Percentiles rank a stretch among this genome's conserved stretches.
phyloP scores from a whole-genome alignment of 768 basidiomycete genomes.

The Agrocybe pediades region DNA sequence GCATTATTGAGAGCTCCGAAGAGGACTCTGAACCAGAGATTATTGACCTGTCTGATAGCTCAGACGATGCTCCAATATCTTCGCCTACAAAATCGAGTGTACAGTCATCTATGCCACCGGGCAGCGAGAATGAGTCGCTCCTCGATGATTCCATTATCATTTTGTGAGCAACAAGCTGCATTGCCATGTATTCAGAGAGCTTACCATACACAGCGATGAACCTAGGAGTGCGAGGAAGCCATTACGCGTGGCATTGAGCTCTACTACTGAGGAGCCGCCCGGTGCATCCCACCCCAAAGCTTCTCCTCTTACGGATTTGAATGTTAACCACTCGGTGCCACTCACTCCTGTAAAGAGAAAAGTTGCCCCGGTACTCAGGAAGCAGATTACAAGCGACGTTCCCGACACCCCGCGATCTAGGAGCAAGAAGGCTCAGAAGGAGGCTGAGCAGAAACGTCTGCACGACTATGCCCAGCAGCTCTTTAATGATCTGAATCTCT shows the following conservation, averaged over 20 bases:
- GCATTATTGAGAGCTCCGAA: conserved; percentile 37
- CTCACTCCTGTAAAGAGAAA: not conserved
- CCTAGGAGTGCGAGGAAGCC: conserved; percentile 51
- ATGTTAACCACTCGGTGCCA: not conserved
- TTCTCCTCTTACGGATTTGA: not conserved
- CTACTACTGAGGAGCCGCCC: not conserved
- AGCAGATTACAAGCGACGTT: conserved; percentile 1
- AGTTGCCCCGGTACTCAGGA: not conserved
- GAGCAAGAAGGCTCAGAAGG: conserved; percentile 42
- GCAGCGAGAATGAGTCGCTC: conserved; percentile 11
- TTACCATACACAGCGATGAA: conserved; percentile 40
- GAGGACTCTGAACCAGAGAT: conserved; percentile 25
- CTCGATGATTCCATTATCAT: conserved; percentile 31
- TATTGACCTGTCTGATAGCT: conserved; percentile 31
- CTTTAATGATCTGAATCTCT: conserved; percentile 61
- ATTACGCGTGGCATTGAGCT: conserved; percentile 21
- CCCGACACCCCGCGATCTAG: conserved; percentile 23
- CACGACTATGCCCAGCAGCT: conserved; percentile 56
- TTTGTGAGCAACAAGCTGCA: conserved; percentile 26
- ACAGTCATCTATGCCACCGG: not conserved
- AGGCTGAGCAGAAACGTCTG: conserved; percentile 44
- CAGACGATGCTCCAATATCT: conserved; percentile 6
- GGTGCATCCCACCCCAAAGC: not conserved
- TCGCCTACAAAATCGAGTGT: not conserved
- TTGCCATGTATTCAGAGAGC: not conserved